Conservation (phyloP, 1,284 basidiomycete species). For the Ganoderma sp. region DNA sequence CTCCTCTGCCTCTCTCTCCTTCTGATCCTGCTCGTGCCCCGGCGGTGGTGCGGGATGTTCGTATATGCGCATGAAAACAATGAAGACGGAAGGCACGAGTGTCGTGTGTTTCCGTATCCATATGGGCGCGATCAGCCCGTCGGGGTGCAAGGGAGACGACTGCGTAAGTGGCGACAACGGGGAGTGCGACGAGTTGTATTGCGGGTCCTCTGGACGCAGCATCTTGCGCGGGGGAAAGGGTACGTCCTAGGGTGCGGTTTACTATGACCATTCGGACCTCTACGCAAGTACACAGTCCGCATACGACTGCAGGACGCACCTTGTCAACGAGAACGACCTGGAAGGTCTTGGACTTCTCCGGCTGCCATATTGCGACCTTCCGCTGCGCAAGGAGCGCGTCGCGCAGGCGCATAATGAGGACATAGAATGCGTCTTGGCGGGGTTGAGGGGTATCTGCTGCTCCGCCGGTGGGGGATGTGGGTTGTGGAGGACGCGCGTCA, state of each 20-base stretch:
- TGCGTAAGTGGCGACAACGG: constrained; percentile 90
- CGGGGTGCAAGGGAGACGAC: constrained; percentile 88
- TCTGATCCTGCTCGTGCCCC: constrained; percentile 61
- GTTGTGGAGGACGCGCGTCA: constrained; percentile 43
- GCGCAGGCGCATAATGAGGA: constrained; percentile 61
- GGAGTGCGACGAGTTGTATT: constrained; percentile 68
- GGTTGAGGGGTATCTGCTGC: constrained; percentile 32
- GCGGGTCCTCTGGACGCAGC: constrained; percentile 59
- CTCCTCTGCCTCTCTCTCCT: constrained; percentile 70
- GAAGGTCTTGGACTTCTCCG: constrained; percentile 74
- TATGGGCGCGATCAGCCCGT: constrained; percentile 94
- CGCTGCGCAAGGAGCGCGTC: constrained; percentile 67
- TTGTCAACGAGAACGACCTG: constrained; percentile 85
- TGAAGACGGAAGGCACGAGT: constrained; percentile 90
- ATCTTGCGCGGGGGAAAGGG: constrained; percentile 89
- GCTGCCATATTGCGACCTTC: constrained; percentile 67
- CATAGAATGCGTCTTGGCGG: constrained; percentile 61
- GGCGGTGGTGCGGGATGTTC: constrained; percentile 70
- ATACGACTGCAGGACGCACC: constrained; percentile 43
- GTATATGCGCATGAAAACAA: constrained; percentile 85
- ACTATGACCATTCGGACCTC: constrained; percentile 17
- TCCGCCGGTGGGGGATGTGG: constrained; percentile 29
- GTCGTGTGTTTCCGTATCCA: constrained; percentile 97
- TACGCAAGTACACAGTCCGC: not conserved
- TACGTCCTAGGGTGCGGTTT: constrained; percentile 52